These are phyloP conservation scores for Turnera subulata DNA, from an alignment of 345 rosid genomes.

Conservation along the genomic window DNA sequence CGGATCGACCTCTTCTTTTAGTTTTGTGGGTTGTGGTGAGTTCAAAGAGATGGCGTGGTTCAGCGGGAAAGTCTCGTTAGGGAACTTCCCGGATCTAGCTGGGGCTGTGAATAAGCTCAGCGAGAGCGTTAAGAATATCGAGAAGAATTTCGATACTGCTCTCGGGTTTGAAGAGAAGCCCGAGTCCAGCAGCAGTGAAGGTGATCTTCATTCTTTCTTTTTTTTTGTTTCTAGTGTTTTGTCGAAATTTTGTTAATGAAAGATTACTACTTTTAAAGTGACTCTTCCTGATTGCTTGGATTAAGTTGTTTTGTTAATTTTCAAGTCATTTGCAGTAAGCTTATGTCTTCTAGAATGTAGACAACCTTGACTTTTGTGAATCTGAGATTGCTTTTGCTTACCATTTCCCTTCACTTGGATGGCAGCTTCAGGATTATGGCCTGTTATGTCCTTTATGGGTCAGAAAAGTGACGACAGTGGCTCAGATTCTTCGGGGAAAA, in stretches of 20 bases:
- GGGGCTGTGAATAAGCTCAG: constrained; percentile 97
- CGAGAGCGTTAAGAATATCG: constrained; percentile 99
- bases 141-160: constrained; percentile 94
- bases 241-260: not conserved
- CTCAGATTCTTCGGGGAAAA: constrained; percentile 31
- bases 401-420: constrained; percentile 3
- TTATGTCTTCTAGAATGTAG: no score
- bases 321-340: no score
- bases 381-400: not conserved
- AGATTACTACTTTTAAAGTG: no score
- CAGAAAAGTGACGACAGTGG: constrained; percentile 49
- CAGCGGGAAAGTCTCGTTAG: constrained; percentile 80
- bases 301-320: no score
- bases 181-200: constrained; percentile 55
- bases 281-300: no score
- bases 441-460: constrained; percentile 80
- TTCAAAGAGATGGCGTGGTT: constrained; percentile 83
- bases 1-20: constrained; percentile 9
- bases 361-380: not conserved
- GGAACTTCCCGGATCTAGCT: constrained; percentile 91
- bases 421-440: constrained; percentile 67
- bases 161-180: constrained; percentile 89
- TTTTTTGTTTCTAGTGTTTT: not conserved
- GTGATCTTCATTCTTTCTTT: constrained; percentile 24
- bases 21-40: not conserved